phyloP scores from a whole-genome alignment of 2,329 filamentous ascomycete species.

The Didymellaceae sp. region DNA sequence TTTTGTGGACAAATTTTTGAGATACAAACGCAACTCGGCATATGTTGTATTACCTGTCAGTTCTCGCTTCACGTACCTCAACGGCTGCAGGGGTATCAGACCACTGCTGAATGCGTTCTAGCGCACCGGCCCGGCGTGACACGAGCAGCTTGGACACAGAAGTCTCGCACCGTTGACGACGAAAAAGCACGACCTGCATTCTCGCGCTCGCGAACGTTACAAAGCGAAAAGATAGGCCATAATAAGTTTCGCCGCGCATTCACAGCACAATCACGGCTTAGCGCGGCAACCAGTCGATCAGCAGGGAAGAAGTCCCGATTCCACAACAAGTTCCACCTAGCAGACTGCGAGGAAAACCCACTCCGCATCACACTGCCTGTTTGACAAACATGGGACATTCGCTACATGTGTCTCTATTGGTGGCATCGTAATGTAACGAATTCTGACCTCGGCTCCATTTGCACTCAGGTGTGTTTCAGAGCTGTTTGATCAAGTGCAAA shows the following conservation, averaged over 20 bases:
- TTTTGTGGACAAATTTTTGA: conserved; percentile 20
- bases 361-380: not conserved
- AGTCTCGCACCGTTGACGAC: conserved; percentile 12
- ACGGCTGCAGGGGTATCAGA: conserved; percentile 34
- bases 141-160: conserved; percentile 15
- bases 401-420: not conserved
- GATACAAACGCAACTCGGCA: conserved; percentile 30
- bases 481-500: not conserved
- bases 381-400: not conserved
- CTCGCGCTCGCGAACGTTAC: conserved; percentile 6
- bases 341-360: not conserved
- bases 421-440: not conserved
- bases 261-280: conserved; percentile 1
- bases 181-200: conserved; percentile 16
- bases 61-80: conserved; percentile 34
- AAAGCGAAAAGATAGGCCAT: conserved; percentile 3
- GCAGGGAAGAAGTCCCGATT: not conserved
- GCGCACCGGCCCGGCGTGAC: conserved; percentile 34
- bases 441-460: not conserved
- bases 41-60: conserved; percentile 40
- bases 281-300: conserved; percentile 5
- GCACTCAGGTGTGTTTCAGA: not conserved
- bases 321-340: not conserved
- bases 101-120: conserved; percentile 27
- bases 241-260: not conserved